These are phyloP conservation scores for Cubamyces lactineus DNA, from an alignment of 768 basidiomycete species.

Conservation along the genomic window DNA sequence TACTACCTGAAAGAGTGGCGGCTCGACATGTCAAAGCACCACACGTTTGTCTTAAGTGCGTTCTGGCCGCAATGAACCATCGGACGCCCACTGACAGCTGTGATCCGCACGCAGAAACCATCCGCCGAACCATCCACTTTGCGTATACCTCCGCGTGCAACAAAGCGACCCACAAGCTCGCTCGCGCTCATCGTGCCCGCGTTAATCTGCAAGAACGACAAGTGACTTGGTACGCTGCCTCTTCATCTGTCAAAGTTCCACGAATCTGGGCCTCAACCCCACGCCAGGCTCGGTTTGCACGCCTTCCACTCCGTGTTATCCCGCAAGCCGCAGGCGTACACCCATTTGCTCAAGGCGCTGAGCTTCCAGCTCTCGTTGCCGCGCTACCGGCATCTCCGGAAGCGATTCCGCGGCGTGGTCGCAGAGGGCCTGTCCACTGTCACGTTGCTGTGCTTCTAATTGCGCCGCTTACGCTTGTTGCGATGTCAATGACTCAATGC, in stretches of 20 bases:
- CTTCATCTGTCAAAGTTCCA: neutral
- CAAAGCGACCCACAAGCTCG: constrained; percentile 47
- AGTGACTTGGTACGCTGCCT: constrained; percentile 60
- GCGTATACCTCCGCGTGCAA: constrained; percentile 55
- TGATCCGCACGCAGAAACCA: constrained; percentile 48
- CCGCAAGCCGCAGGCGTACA: constrained; percentile 54
- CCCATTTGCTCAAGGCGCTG: constrained; percentile 50
- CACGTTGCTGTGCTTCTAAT: constrained; percentile 30
- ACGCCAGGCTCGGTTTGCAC: constrained; percentile 74
- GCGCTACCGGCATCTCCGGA: constrained; percentile 45
- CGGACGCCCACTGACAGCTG: neutral
- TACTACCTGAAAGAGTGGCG: constrained; percentile 74
- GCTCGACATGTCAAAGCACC: constrained; percentile 45
- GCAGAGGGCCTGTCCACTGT: constrained; percentile 45
- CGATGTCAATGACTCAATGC: neutral
- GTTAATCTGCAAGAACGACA: constrained; percentile 52
- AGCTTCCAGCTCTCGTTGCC: constrained; percentile 53
- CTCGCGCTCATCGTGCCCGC: constrained; percentile 40
- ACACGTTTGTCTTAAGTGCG: constrained; percentile 60
- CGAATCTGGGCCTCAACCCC: neutral
- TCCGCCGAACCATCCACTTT: constrained; percentile 63
- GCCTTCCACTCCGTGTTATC: constrained; percentile 75
- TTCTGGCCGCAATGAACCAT: constrained; percentile 1
- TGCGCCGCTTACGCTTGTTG: neutral
- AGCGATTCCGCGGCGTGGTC: constrained; percentile 51